Base-by-base conservation (phyloP, 306 rosid species). In the Medicago ruthenica region DNA sequence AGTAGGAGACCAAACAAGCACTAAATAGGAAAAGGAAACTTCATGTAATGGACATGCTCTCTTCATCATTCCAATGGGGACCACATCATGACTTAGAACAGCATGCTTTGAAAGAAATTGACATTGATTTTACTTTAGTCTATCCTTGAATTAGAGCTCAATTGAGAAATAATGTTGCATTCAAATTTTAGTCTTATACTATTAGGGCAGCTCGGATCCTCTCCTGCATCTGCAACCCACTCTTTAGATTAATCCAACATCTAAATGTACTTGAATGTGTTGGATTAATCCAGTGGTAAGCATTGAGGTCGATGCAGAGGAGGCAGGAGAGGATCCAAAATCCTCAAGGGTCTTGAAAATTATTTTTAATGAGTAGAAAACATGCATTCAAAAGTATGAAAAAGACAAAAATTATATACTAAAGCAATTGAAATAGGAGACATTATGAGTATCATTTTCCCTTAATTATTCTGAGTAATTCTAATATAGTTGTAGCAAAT, bases 21-120 rank as follows among this genome's bases (percentile, higher is more conserved):
- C 37, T 34, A 7, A 34, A 34, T 34, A 34, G 47, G 34, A 51
- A 70, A 70, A 70, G 45, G 63, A 50, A 70, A 51, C 62, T 70
- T 70, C 75, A 36, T 51, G 12, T 34, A 51, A 70, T 51, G 50
- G 53, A 34, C 48, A 51, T 21, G 63, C 47, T 70, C 17, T 70
- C 75, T 51, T 50, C 51, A 16, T n/a, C 20, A 67, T 44, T 67
- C 18, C 59, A 53, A 47, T 67, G 55, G 74, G 75, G 75, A 51
- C 75, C 63, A 70, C 12, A 31, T 4, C 75, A 31, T 31, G 75
- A 51, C 45, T 57, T 70, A 31, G 47, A 37, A 31, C 48, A 51
- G 8, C 62, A 70, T 70, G 62, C 47, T 70, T 67, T 50, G 45
- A 31, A n/a, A 70, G 41, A 70, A 22, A 1, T 22, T 45, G 59